These are phyloP conservation scores for Microsporum canis DNA, from an alignment of 2,329 filamentous ascomycete species.

Conservation along the genomic window DNA sequence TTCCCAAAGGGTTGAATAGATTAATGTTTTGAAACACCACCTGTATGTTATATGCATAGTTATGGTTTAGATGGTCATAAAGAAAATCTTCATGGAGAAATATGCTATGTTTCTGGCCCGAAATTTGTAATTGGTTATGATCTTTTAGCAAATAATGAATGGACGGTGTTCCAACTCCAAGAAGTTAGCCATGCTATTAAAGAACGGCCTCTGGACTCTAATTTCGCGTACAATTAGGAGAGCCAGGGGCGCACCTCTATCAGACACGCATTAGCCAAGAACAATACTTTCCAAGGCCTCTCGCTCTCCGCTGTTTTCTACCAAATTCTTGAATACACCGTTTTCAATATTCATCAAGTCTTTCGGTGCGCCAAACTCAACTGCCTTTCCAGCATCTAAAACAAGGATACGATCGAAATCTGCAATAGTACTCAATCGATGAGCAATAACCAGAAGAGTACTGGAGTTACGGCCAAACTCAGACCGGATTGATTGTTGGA, in stretches of 20 bases:
- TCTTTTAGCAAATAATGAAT: no score
- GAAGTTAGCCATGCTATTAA: no score
- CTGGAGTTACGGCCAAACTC: constrained; percentile 52
- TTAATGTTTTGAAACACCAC: neutral
- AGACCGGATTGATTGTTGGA: constrained; percentile 60
- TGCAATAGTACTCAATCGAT: constrained; percentile 63
- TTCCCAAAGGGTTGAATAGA: neutral
- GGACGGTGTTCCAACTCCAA: no score
- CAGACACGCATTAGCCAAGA: constrained; percentile 3
- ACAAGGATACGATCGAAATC: constrained; percentile 67
- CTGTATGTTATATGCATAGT: no score
- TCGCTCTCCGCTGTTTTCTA: constrained; percentile 30
- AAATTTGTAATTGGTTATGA: no score
- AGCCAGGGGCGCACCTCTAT: neutral
- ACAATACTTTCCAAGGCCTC: constrained; percentile 23
- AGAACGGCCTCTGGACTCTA: no score
- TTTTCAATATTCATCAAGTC: constrained; percentile 46
- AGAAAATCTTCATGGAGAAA: no score
- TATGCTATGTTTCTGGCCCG: no score
- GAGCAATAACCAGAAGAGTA: constrained; percentile 63
- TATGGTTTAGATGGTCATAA: no score
- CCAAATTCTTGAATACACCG: constrained; percentile 50
- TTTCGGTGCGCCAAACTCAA: constrained; percentile 55
- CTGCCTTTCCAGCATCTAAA: constrained; percentile 54
- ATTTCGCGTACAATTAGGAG: no score